Evolutionary conservation across 1,284 basidiomycete species (phyloP).

Genomic region (Malassezia pachydermatis): DNA sequence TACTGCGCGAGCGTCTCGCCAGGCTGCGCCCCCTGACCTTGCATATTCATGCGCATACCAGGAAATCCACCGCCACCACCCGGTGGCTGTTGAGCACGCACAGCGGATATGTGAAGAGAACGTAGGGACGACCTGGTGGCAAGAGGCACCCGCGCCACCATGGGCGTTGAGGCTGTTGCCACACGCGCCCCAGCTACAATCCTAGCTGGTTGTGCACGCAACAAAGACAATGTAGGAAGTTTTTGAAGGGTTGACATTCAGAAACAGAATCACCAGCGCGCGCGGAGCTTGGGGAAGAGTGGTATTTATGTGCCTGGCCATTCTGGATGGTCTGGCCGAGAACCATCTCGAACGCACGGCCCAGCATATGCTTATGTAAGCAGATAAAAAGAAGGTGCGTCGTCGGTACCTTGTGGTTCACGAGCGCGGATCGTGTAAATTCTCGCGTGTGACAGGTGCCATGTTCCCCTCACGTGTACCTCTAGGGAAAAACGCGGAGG

Average conservation of each 20-base stretch:
- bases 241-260: conserved; percentile 3
- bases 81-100: conserved; percentile 9
- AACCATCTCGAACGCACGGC: conserved; percentile 15
- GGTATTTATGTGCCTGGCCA: neutral
- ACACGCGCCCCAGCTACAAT: conserved; percentile 2
- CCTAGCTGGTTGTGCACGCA: neutral
- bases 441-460: neutral
- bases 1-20: conserved; percentile 26
- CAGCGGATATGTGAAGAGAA: conserved; percentile 11
- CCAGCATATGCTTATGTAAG: conserved; percentile 3
- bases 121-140: neutral
- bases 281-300: neutral
- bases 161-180: neutral
- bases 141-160: neutral
- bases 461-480: conserved; percentile 15
- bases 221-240: neutral
- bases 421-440: neutral
- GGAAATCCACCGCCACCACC: conserved; percentile 20
- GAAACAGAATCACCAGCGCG: neutral
- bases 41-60: conserved; percentile 20
- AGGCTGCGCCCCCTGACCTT: conserved; percentile 17
- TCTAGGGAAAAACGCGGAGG: neutral
- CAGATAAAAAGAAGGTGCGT: no score
- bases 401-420: no score
- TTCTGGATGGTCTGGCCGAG: neutral